phyloP scores from a whole-genome alignment of 345 rosid species.

The Fremontodendron californicum region DNA sequence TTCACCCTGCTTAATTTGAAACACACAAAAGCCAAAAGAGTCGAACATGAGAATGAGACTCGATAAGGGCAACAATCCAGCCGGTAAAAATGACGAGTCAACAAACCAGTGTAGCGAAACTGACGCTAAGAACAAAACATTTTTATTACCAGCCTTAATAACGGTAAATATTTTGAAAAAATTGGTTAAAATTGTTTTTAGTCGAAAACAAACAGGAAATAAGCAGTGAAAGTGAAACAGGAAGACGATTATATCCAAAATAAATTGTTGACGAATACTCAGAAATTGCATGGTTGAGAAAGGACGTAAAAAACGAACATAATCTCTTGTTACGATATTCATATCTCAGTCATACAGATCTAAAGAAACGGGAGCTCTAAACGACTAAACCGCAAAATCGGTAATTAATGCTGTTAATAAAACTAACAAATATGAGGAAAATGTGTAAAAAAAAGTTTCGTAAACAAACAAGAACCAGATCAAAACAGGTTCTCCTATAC shows the following conservation, averaged over 20 bases:
- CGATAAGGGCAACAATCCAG: too few species aligned
- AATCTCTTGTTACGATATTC: neutral
- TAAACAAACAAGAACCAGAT: neutral
- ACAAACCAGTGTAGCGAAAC: neutral
- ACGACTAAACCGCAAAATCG: neutral
- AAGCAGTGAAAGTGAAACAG: neutral
- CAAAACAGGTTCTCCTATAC: neutral
- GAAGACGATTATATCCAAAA: neutral
- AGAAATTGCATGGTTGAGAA: neutral
- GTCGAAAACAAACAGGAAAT: neutral
- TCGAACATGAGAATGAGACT: neutral
- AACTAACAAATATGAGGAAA: neutral
- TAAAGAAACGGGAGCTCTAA: neutral
- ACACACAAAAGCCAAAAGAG: neutral
- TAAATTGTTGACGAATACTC: neutral
- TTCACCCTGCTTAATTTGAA: constrained; percentile 29
- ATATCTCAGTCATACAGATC: neutral
- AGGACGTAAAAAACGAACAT: neutral
- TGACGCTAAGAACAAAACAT: neutral
- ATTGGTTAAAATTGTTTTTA: neutral
- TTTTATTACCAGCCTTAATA: neutral
- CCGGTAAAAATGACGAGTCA: neutral
- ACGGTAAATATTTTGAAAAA: neutral
- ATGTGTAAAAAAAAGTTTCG: neutral
- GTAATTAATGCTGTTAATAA: neutral